Evolutionary conservation across 2,329 filamentous ascomycete species (phyloP), one percentile per base, ranked within the genome.

Genomic region (Talaromyces rugulosus): DNA sequence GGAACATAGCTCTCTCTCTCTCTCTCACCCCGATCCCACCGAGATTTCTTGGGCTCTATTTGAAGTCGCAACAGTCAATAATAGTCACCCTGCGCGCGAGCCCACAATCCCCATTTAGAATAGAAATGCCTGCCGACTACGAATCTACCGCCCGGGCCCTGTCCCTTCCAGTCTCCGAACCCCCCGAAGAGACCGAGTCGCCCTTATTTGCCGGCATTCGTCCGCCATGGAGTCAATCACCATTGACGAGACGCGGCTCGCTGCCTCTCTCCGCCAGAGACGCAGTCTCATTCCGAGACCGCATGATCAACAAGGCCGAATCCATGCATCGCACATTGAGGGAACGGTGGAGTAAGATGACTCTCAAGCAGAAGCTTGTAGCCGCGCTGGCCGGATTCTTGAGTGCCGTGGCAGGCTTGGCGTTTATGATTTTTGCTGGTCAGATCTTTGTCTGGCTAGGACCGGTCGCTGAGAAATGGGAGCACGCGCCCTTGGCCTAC

Each of bases 351-450:
- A 66, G 70, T 56, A 71, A 71, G 55, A 75, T 82, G 75, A 77
- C 72, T 1, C 66, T 84, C 0, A 70, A 86, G 61, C 89, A 96
- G 74, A 85, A 85, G 67, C 75, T 86, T 6, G 79, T 87, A 23
- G 80, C 88, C 23, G 74, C 83, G 12, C 63, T 82, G 3, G 85
- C 78, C 28, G 76, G 80, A 8, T 56, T 89, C 16, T 71, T 82
- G 0, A 65, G 81, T n/a, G 75, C 83, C 61, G 79, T 85, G 8
- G 70, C 91, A 12, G 78, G 82, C 31, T 78, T 96, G 59, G 78
- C 92, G 4, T 88, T 91, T 73, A 79, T 96, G 61, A 75, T 94
- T 64, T 95, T 91, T 81, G 91, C 88, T 66, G 88, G 94, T 74
- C 79, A 83, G 66, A 89, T 98, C 72, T 96, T 97, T 79, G 82